phyloP scores from a whole-genome alignment of 2,329 filamentous ascomycete genomes.

The Periconia sp. region DNA sequence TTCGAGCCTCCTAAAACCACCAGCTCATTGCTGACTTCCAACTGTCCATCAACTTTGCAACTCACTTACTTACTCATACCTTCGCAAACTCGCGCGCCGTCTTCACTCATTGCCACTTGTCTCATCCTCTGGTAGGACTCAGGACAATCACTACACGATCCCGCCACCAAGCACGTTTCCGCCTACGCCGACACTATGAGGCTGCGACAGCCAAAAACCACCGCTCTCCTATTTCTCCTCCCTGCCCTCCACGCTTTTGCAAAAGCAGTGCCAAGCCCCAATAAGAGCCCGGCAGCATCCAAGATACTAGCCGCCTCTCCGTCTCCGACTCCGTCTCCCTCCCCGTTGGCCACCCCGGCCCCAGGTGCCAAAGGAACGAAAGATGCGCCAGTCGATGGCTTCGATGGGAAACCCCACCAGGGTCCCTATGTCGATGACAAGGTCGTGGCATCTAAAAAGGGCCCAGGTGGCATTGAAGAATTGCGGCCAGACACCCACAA shows the following conservation, averaged over 20 bases:
- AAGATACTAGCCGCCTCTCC: conserved; percentile 25
- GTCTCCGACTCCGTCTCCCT: conserved; percentile 21
- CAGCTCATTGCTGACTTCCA: background rate
- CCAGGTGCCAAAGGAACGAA: conserved; percentile 59
- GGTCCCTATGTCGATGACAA: conserved; percentile 72
- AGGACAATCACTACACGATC: background rate
- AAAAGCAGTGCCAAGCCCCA: conserved; percentile 44
- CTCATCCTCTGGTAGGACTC: background rate
- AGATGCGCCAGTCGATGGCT: conserved; percentile 86
- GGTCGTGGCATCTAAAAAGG: conserved; percentile 31
- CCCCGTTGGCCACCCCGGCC: conserved; percentile 22
- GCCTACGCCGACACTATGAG: conserved; percentile 54
- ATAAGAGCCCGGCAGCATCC: conserved; percentile 32
- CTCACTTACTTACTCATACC: background rate
- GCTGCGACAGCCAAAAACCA: conserved; percentile 56
- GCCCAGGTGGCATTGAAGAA: conserved; percentile 38
- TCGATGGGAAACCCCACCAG: conserved; percentile 89
- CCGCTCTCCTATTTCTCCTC: conserved; percentile 55
- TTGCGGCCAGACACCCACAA: conserved; percentile 36
- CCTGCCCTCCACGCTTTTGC: conserved; percentile 62
- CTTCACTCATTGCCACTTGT: background rate
- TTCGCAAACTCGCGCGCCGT: background rate
- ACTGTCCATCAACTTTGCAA: background rate
- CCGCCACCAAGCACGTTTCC: conserved; percentile 3
- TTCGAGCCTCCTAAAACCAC: background rate